Percentiles rank a stretch among this genome's conserved stretches.
Evolutionary conservation across 176 grass and related monocot genomes (phyloP).

Genomic region (Rhynchospora breviuscula): DNA sequence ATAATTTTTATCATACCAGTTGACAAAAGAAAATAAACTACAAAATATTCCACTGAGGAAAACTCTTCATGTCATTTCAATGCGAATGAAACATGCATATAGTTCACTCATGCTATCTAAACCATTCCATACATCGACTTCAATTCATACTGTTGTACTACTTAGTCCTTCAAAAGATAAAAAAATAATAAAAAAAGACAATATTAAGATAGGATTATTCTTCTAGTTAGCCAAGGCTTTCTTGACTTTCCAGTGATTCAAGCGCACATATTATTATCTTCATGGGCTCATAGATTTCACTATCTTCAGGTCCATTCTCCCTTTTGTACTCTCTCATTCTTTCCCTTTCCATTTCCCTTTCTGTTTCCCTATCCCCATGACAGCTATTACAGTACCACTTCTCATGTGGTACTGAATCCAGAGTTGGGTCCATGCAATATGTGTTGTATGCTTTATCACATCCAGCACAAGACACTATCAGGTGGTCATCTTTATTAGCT

Average conservation of each 20-base stretch:
- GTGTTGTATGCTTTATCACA: constrained; percentile 69
- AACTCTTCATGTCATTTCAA: neutral
- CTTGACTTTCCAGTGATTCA: constrained; percentile 11
- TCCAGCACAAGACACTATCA: constrained; percentile 61
- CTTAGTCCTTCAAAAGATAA: neutral
- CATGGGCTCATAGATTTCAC: constrained; percentile 32
- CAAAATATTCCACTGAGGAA: neutral
- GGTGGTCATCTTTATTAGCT: constrained; percentile 54
- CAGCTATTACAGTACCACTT: constrained; percentile 48
- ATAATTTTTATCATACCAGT: neutral
- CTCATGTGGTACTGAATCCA: constrained; percentile 36
- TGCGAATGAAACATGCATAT: neutral
- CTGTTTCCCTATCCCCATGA: neutral
- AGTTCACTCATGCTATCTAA: neutral
- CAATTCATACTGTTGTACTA: neutral
- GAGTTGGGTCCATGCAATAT: constrained; percentile 63
- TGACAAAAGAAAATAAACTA: neutral
- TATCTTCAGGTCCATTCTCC: constrained; percentile 14
- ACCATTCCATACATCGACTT: neutral
- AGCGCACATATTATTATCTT: constrained; percentile 53
- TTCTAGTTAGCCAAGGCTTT: constrained; percentile 2
- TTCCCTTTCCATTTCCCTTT: constrained; percentile 23
- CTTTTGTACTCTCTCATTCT: constrained; percentile 33
- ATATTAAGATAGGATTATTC: neutral
- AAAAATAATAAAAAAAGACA: neutral